Base-by-base conservation (phyloP, 169 alveolate genomes). In the Plasmodium gallinaceum region DNA sequence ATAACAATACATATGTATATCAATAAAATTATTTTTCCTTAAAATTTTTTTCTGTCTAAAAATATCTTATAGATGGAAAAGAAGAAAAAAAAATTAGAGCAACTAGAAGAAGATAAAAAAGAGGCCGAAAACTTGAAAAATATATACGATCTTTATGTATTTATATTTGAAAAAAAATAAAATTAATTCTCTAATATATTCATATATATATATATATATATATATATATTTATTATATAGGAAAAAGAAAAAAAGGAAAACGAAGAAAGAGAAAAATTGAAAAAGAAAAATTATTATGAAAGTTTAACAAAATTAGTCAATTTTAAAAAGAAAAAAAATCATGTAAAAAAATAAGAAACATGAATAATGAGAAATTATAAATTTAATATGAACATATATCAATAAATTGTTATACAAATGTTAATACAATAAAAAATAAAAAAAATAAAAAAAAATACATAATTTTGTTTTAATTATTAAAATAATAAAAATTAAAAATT, bases 221-320 rank as follows among this genome's bases (percentile, higher is more conserved):
- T n/a, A 37, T 7, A 20, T 43, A 24, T 66, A n/a, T 62, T 10
- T 22, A 43, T 7, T 52, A 7, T 42, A 14, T 69, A 78, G 89
- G 89, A 78, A 78, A 78, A 62, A 24, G 89, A 78, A 48, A 78
- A 78, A 78, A 18, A 48, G 42, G 76, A 78, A 7, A 46, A 78
- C 16, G 74, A 57, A 48, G 89, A 78, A 78, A 65, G 32, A 7
- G 76, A 48, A 43, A 78, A 78, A 78, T 64, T 78, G 43, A 78
- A 78, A 70, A 78, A 78, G 51, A 78, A 58, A 37, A n/a, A 51
- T 65, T 78, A 78, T 78, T 65, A 78, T 51, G 78, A 78, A 16
- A 78, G 74, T 78, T 78, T 78, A 78, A 78, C 89, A 68, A 52
- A 78, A 54, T 70, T 78, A 37, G 48, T 78, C 64, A 62, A 64